Evolutionary conservation across 768 basidiomycete genomes (phyloP), one percentile per base, ranked within the genome.

Genomic region (Paxillus involutus): DNA sequence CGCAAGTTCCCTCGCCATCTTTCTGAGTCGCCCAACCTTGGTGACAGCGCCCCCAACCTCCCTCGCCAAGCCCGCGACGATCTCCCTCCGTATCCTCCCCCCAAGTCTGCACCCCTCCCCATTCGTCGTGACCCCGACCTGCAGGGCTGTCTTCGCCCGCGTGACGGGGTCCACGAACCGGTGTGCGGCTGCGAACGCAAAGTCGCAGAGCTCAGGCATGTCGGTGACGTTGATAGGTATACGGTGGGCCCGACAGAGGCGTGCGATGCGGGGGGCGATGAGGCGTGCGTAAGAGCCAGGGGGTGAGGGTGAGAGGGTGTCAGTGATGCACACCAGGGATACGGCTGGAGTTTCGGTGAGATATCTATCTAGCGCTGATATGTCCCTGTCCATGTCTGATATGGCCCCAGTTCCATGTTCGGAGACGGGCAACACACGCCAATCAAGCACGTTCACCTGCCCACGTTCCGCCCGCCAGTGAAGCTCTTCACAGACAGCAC

Each of bases 151-250:
- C 14, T 76, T 72, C 35, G 67, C 66, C 5, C 77, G 77, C 1
- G 73, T 75, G 11, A 66, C 61, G 3, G 77, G 61, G 63, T 84
- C 81, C 8, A 77, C 67, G 63, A 97, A 94, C 3, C 95, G 88
- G 59, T 98, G 91, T 0, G 88, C 83, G 1, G 94, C 82, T 0
- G 89, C 80, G 72, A 96, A 94, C 0, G 89, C 86, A 65, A 91
- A 98, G 67, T 97, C 94, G 69, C 91, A 95, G 39, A 95, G 77
- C 13, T 83, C 77, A 2, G 91, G 89, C 64, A 88, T 82, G 69
- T 98, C 96, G 1, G 94, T 84, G n/a, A 88, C 80, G 63, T 95
- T 98, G 59, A 94, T 77, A 2, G 85, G 88, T 52, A 96, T 84
- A 50, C 82, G 79, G 26, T 80, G 78, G 1, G 72, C 56, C 33